phyloP scores from a whole-genome alignment of 352 stramenopile genomes.

The Hyaloperonospora arabidopsidis region DNA sequence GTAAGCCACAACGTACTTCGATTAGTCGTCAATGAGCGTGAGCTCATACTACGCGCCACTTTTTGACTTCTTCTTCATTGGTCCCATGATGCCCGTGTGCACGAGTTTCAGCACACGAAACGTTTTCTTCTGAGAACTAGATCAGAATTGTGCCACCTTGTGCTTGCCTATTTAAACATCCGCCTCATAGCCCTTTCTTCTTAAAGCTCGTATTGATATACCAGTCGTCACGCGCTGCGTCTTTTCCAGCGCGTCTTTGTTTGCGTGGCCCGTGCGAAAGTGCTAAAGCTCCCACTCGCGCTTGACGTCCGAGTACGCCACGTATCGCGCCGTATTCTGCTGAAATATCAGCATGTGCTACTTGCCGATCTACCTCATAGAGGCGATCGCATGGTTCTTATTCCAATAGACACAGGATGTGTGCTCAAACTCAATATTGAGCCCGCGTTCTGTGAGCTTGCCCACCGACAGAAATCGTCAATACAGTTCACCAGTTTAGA shows the following conservation, averaged over 20 bases:
- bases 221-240: not conserved
- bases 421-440: not conserved
- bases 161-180: not conserved
- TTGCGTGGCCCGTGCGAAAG: no score
- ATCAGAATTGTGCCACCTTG: slow-evolving; percentile 1
- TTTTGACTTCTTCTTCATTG: not conserved
- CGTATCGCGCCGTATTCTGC: no score
- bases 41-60: not conserved
- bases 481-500: not conserved
- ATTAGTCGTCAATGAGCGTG: not conserved
- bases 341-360: no score
- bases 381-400: no score
- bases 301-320: not conserved
- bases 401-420: no score
- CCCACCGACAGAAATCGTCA: not conserved
- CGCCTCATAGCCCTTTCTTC: not conserved
- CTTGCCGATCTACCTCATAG: no score
- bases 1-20: not conserved
- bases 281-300: not conserved
- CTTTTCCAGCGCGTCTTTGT: no score
- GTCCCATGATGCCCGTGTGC: not conserved
- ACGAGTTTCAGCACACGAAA: not conserved
- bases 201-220: not conserved
- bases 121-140: slow-evolving; percentile 6
- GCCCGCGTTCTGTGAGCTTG: not conserved